Conservation (phyloP, 2,329 filamentous ascomycete genomes). For the Aureobasidium musti region DNA sequence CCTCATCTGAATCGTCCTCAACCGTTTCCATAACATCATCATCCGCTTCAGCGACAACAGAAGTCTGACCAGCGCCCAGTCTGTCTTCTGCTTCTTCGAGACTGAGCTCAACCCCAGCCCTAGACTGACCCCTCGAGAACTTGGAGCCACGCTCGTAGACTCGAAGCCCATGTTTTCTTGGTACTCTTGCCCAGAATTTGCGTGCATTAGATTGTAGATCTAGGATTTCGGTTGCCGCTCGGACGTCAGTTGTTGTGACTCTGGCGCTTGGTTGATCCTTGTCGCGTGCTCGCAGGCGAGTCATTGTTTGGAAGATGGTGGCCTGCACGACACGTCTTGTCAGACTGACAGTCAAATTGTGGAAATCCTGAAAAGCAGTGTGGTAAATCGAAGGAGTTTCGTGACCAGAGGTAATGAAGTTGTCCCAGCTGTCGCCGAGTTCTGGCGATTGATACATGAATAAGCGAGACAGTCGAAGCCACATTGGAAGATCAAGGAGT, state of each 20-base stretch:
- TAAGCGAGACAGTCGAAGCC: constrained; percentile 65
- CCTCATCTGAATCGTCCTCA: constrained; percentile 38
- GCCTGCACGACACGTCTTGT: constrained; percentile 71
- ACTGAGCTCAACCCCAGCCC: constrained; percentile 34
- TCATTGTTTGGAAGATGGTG: constrained; percentile 68
- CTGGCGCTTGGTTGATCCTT: constrained; percentile 35
- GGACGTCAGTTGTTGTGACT: constrained; percentile 51
- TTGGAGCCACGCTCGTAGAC: constrained; percentile 44
- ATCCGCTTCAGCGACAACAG: not conserved
- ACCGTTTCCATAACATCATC: constrained; percentile 18
- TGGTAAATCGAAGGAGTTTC: constrained; percentile 69
- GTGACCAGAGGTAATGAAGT: constrained; percentile 50
- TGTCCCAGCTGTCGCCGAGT: constrained; percentile 67
- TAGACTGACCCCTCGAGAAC: not conserved
- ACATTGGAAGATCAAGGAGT: constrained; percentile 61
- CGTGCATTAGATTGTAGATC: constrained; percentile 51
- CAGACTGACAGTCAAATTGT: constrained; percentile 66
- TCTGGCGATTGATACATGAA: constrained; percentile 71
- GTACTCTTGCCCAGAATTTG: constrained; percentile 55
- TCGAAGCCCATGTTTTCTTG: constrained; percentile 55
- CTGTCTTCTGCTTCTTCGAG: constrained; percentile 50
- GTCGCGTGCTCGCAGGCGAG: constrained; percentile 60
- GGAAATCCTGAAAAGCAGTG: constrained; percentile 75
- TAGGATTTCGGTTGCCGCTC: constrained; percentile 57
- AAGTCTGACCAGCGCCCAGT: constrained; percentile 35